Evolutionary conservation across 2,329 filamentous ascomycete genomes (phyloP), one percentile per base, ranked within the genome.

Genomic region (Curvularia lunata): DNA sequence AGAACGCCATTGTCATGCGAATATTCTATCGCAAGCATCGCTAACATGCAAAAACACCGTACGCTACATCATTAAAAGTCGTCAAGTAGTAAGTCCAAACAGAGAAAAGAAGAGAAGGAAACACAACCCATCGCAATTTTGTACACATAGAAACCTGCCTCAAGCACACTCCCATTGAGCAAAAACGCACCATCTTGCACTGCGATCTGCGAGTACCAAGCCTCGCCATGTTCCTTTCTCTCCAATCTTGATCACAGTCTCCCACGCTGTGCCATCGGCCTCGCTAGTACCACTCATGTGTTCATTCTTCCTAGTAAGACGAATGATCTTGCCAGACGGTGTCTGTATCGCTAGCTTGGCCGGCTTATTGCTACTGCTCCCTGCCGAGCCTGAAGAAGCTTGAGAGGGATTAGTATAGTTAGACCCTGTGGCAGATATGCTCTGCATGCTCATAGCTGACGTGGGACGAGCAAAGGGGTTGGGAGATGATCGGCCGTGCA

Each of bases 331-430:
- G 60, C 96, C 95, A 28, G 89, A 91, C 0, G 95, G 95, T 5
- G 91, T 92, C 78, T 99, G 95, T 54, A 99, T 94, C 0, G 95
- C 95, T 52, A 99, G 79, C 77, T 99, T 99, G 5, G 95, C 95
- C 2, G 95, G 94, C 77, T 99, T 99, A 30, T 77, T 80, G 23
- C 81, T 80, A 23, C 81, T 86, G 19, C 84, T 84, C 51, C 84
- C 85, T 23, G 83, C 82, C 16, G 83, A 83, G 64, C 83, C 85
- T 1, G 85, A 72, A 0, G 75, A 85, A 28, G 81, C 82, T 40
- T 84, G 84, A 74, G 90, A 86, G 5, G 87, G 70, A 71, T 83
- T 72, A 1, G 81, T 83, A 51, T 83, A 82, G 18, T 81, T 81
- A 12, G 82, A 84, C 19, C 81, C 82, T 3, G 79, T 79, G 2